Percentiles rank a stretch among this genome's conserved stretches.
Evolutionary conservation across 2,329 filamentous ascomycete genomes (phyloP).

Genomic region (Monosporascus sp.): DNA sequence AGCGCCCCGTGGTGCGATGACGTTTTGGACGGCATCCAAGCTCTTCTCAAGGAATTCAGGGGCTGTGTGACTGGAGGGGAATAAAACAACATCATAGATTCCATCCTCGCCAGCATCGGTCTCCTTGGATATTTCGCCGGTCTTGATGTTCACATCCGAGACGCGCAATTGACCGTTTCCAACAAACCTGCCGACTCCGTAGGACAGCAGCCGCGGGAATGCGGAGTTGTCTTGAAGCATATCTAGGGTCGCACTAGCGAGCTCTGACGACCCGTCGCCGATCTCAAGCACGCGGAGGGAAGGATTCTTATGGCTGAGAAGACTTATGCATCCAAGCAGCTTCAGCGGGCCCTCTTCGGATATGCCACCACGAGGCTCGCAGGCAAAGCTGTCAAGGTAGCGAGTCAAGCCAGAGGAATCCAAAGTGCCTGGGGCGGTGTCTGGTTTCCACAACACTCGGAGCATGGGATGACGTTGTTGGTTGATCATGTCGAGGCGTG

Average conservation of each 20-base stretch:
- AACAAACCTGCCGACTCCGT: not conserved
- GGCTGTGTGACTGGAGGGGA: not conserved
- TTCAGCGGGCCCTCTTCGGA: not conserved
- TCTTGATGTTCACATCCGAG: not conserved
- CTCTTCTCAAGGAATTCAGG: not conserved
- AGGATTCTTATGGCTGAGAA: conserved; percentile 9
- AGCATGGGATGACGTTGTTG: conserved; percentile 9
- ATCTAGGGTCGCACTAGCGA: not conserved
- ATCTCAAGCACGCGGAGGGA: conserved; percentile 3
- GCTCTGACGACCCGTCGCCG: not conserved
- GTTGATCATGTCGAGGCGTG: not conserved
- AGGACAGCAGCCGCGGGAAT: conserved; percentile 2
- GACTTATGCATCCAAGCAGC: conserved; percentile 1
- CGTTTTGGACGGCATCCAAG: not conserved
- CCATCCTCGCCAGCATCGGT: not conserved
- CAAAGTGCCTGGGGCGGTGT: conserved; percentile 5
- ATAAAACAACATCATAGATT: conserved; percentile 1
- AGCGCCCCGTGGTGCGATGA: not conserved
- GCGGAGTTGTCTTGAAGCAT: not conserved
- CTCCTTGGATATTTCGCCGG: not conserved
- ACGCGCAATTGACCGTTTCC: not conserved
- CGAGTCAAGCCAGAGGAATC: not conserved
- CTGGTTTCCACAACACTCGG: conserved; percentile 13
- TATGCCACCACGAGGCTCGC: not conserved
- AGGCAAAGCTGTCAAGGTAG: not conserved